Percentiles rank a stretch among this genome's conserved stretches.
Conservation (phyloP, 2,329 filamentous ascomycete genomes). For the Xylariaceae sp. region DNA sequence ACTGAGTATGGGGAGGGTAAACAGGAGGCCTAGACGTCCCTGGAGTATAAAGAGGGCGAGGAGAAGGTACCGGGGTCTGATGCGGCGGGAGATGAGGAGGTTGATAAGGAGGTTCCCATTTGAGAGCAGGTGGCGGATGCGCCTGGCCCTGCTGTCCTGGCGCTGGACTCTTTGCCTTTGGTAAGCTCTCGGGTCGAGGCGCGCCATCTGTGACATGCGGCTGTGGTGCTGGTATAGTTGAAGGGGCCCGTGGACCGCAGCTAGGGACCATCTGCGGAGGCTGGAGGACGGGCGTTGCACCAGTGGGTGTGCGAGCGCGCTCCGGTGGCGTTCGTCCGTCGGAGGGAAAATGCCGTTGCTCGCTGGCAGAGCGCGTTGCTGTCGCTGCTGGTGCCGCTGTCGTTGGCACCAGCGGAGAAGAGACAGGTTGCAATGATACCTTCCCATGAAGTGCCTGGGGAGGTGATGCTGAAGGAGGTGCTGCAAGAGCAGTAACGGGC, state of each 20-base stretch:
- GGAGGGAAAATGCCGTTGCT: conserved; percentile 26
- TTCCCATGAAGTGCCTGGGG: conserved; percentile 26
- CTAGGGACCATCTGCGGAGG: conserved; percentile 37
- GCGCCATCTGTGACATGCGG: conserved; percentile 30
- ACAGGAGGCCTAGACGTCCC: conserved; percentile 29
- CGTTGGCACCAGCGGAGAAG: conserved; percentile 25
- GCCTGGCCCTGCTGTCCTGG: conserved; percentile 29
- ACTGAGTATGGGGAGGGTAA: conserved; percentile 26
- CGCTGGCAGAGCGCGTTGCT: conserved; percentile 21
- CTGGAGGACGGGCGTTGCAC: conserved; percentile 37
- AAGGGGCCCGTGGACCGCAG: conserved; percentile 30
- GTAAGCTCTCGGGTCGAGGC: conserved; percentile 34
- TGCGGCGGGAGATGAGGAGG: conserved; percentile 33
- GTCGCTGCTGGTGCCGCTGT: conserved; percentile 3
- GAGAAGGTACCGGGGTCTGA: conserved; percentile 31
- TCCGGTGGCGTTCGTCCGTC: conserved; percentile 27
- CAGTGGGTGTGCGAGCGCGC: conserved; percentile 19
- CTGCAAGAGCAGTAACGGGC: not conserved
- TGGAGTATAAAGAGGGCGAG: conserved; percentile 29
- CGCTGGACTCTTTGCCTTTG: conserved; percentile 33
- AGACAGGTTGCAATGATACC: conserved; percentile 24
- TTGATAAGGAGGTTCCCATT: conserved; percentile 41
- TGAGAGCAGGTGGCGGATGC: conserved; percentile 34
- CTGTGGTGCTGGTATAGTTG: conserved; percentile 28
- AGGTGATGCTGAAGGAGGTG: not conserved